Evolutionary conservation across 257 asterid genomes (phyloP).

Genomic region (Solanum virginianum): DNA sequence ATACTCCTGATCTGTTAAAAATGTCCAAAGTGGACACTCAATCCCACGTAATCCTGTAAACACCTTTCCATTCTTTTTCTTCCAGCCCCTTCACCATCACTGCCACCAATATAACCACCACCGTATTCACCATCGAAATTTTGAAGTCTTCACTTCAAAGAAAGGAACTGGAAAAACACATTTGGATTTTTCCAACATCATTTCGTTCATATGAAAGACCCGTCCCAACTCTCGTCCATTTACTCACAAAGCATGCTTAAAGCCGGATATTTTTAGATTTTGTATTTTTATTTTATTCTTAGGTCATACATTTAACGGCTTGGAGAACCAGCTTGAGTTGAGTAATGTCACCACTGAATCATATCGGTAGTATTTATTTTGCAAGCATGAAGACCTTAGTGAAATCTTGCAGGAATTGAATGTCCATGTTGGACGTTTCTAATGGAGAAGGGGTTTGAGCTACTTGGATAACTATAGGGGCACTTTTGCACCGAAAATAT

Average conservation of each 20-base stretch:
- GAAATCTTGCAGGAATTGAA: not conserved
- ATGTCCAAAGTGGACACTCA: not conserved
- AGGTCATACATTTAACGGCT: not conserved
- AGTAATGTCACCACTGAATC: not conserved
- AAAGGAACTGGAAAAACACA: not conserved
- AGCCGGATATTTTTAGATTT: constrained; percentile 11
- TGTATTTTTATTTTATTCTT: not conserved
- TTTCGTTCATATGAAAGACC: constrained; percentile 45
- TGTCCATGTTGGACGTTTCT: not conserved
- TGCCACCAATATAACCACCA: not conserved
- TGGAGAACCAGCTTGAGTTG: not conserved
- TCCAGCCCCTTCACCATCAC: not conserved
- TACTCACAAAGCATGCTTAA: constrained; percentile 42
- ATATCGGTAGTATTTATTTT: not conserved
- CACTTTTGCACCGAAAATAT: not conserved
- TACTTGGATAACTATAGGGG: not conserved
- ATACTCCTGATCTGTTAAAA: not conserved
- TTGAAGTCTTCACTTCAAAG: not conserved
- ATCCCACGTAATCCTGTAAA: not conserved
- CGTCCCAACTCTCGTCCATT: constrained; percentile 20
- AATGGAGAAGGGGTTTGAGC: not conserved
- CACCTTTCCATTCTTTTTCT: not conserved
- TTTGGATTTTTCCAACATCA: constrained; percentile 66
- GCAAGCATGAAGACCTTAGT: not conserved
- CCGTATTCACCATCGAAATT: not conserved